Evolutionary conservation across 108 stramenopile species (phyloP), one percentile per base, ranked within the genome.

Genomic region (Asterionellopsis glacialis): DNA sequence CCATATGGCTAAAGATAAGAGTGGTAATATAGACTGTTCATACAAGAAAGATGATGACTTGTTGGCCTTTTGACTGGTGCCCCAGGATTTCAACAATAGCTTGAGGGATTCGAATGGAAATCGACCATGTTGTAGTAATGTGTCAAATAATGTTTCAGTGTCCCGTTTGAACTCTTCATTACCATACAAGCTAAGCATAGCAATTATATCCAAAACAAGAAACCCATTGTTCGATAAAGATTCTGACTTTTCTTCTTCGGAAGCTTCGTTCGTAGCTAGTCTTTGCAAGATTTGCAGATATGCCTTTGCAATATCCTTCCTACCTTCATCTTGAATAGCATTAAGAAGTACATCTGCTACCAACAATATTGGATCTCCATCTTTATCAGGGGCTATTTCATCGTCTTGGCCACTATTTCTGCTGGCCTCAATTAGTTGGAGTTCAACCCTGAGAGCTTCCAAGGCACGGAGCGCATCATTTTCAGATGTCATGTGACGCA

Each of bases 171-270:
- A 42, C 13, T 39, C n/a, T 19, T 16, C 16, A 41, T 41, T 27
- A 7, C 39, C 33, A 57, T 57, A 57, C 33, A 41, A 10, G 41
- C 18, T 38, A 57, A 57, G 56, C 39, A 57, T 16, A n/a, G 16
- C 33, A 5, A 57, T 11, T 1, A 42, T 13, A 16, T 57, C 56
- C n/a, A 57, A 11, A 57, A 16, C 4, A 19, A 57, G n/a, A 39
- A 57, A 19, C 38, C 15, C n/a, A 38, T 18, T 13, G 5, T 41
- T 41, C 33, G 33, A 33, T 33, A 33, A 33, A 33, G 33, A 33
- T 33, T 33, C 33, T 33, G 2, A 5, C 33, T 33, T 33, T 33
- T 33, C 33, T 33, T 33, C 33, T 33, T 33, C 33, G 7, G 33
- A 33, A 7, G 33, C 33, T 21, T 41, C 56, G 33, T 57, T 57